Conservation (phyloP, 441 rosid species). For the Gossypium gossypioides region DNA sequence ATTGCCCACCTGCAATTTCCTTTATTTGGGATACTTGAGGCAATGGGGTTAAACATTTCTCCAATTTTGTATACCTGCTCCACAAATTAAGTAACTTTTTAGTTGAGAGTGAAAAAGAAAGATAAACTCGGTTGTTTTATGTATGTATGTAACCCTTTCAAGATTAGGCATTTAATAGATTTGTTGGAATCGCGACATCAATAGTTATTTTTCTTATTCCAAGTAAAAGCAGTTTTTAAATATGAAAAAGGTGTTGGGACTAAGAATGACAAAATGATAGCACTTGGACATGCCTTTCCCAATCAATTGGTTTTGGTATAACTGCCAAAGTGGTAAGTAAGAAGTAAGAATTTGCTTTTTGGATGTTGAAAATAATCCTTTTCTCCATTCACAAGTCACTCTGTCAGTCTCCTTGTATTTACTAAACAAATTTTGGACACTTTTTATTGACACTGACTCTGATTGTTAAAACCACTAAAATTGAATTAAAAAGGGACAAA, state of each 20-base stretch:
- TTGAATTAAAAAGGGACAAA: too few species aligned
- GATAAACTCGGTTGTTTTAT: too few species aligned
- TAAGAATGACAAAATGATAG: background rate
- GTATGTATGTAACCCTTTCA: too few species aligned
- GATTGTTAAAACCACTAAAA: too few species aligned
- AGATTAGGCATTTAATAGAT: too few species aligned
- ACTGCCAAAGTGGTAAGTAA: background rate
- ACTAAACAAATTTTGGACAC: background rate
- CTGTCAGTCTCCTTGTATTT: background rate
- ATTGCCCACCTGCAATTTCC: conserved; percentile 39
- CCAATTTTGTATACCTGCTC: conserved; percentile 50
- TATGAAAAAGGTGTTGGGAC: background rate
- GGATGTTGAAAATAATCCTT: background rate
- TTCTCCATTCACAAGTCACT: background rate
- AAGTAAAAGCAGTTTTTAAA: background rate
- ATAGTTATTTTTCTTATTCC: background rate
- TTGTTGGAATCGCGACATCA: background rate
- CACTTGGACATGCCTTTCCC: background rate
- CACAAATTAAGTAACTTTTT: background rate
- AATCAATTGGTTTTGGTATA: background rate
- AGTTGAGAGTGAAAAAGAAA: too few species aligned
- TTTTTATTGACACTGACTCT: too few species aligned
- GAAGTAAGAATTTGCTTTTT: background rate
- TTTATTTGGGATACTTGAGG: conserved; percentile 38
- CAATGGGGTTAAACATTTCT: conserved; percentile 45